Conservation (phyloP, 2,329 filamentous ascomycete genomes). For the Penicillium concentricum region DNA sequence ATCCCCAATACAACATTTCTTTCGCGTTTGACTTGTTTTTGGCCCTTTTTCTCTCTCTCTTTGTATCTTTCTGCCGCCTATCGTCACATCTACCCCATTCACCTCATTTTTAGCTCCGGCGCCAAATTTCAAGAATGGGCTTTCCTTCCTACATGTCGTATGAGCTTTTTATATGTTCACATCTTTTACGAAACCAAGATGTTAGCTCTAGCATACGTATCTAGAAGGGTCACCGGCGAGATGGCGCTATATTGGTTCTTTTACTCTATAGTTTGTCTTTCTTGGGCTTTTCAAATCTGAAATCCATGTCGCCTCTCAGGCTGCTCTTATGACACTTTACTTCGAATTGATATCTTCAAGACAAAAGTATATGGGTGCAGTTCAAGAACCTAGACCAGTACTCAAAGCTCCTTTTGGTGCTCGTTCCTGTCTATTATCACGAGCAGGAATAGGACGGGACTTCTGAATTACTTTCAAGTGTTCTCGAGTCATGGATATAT, state of each 20-base stretch:
- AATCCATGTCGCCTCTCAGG: neutral
- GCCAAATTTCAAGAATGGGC: neutral
- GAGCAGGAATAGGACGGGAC: neutral
- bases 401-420: neutral
- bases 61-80: neutral
- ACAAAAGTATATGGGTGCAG: neutral
- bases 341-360: too few relatives aligned
- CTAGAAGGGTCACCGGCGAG: neutral
- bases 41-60: neutral
- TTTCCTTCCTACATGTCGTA: neutral
- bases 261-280: neutral
- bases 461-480: neutral
- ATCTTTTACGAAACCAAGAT: neutral
- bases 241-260: neutral
- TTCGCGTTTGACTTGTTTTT: neutral
- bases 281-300: neutral
- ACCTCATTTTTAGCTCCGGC: neutral
- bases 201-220: neutral
- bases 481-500: neutral
- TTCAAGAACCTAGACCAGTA: neutral
- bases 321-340: neutral
- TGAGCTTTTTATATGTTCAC: neutral
- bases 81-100: neutral
- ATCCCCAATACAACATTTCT: neutral
- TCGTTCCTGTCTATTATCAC: neutral